Evolutionary conservation across 352 stramenopile species (phyloP), one percentile per base, ranked within the genome.

Genomic region (Phytopythium chamaehyphon): DNA sequence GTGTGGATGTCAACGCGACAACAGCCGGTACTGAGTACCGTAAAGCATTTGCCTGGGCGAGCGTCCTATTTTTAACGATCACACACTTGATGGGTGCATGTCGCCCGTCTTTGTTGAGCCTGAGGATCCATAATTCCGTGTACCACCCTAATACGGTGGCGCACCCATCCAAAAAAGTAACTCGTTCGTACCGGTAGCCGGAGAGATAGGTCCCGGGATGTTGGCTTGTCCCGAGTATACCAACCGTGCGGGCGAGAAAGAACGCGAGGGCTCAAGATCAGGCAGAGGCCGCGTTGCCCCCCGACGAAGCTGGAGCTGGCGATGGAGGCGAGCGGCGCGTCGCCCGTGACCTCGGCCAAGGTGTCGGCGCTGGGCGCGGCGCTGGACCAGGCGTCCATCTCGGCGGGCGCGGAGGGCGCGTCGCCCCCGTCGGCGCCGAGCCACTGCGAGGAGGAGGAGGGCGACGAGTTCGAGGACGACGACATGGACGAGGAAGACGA

Each of bases 291-390:
- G 35, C 35, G 35, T n/a, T n/a, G n/a, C 28, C 28, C 28, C 28
- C 9, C 28, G 28, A 33, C 28, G 28, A n/a, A n/a, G n/a, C n/a
- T 9, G 28, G 9, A 33, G 28, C 28, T 33, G 28, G 28, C 31
- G 43, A 48, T 45, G 49, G 38, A 55, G 37, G 28, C 39, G 40
- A 10, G 37, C 37, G 18, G 38, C 38, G 49, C 40, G 38, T 76
- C 67, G 47, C 64, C 67, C 46, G 64, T 73, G 47, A 76, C 56
- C 49, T 73, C 67, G 37, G 57, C 75, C 28, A 86, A 89, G 54
- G 69, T 94, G 26, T 89, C 79, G 53, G 83, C 71, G 48, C 71
- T 94, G 38, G 83, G 81, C 11, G 83, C 83, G 48, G 81, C 83
- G 28, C 70, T 94, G 26, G 71, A 82, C 55, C 73, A 92, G 58